Evolutionary conservation across 2,329 filamentous ascomycete genomes (phyloP).

Genomic region (Xylaria hypoxylon): DNA sequence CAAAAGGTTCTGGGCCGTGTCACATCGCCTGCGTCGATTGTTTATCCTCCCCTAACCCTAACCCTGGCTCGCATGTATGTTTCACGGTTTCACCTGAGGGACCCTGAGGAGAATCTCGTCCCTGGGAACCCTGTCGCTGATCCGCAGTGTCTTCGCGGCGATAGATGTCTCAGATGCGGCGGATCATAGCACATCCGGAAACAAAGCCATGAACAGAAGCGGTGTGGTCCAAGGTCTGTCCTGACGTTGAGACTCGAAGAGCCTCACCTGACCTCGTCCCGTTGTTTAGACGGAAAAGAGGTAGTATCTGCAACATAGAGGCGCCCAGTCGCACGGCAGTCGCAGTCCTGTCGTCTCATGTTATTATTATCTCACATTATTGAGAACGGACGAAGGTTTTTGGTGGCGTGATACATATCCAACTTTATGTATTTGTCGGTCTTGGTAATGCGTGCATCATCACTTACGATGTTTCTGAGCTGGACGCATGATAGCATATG

Average conservation of each 20-base stretch:
- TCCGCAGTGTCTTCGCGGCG: conserved; percentile 27
- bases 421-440: neutral
- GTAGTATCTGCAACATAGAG: conserved; percentile 4
- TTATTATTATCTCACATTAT: conserved; percentile 8
- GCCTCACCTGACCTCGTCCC: conserved; percentile 21
- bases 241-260: conserved; percentile 25
- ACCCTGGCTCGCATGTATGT: conserved; percentile 22
- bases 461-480: neutral
- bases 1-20: conserved; percentile 33
- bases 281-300: conserved; percentile 1
- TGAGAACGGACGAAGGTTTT: neutral
- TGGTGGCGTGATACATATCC: conserved; percentile 2
- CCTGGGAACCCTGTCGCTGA: conserved; percentile 13
- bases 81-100: conserved; percentile 31
- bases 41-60: conserved; percentile 22
- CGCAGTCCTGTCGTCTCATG: conserved; percentile 9
- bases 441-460: neutral
- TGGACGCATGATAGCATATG: neutral
- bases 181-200: conserved; percentile 35
- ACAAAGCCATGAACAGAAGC: conserved; percentile 32
- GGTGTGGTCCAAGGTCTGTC: conserved; percentile 20
- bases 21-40: conserved; percentile 25
- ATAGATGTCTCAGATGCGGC: conserved; percentile 28
- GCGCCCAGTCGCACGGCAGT: neutral
- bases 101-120: conserved; percentile 14